These are phyloP conservation scores for Mimosa bimucronata DNA, from an alignment of 306 rosid species.

Conservation along the genomic window DNA sequence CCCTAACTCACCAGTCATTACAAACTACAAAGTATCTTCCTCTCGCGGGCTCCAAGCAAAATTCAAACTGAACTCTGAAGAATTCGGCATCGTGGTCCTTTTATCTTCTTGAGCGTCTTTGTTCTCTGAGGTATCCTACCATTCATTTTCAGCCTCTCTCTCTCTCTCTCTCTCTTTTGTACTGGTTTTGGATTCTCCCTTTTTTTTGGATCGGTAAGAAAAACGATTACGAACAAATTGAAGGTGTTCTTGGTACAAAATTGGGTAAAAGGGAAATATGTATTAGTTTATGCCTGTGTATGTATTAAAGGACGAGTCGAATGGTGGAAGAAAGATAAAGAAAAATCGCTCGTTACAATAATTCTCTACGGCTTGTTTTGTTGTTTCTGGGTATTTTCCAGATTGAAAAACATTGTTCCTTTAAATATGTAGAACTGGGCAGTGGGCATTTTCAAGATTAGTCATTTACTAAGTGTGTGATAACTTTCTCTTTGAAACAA, in stretches of 20 bases:
- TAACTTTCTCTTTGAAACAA: background rate
- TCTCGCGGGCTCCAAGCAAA: conserved; percentile 6
- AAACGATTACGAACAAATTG: background rate
- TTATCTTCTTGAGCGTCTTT: conserved; percentile 7
- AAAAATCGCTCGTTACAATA: background rate
- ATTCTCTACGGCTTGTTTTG: background rate
- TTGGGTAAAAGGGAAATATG: background rate
- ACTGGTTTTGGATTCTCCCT: background rate
- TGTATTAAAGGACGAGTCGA: background rate
- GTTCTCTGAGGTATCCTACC: conserved; percentile 2
- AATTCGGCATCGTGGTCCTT: background rate
- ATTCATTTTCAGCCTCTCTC: background rate
- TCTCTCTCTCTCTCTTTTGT: no score
- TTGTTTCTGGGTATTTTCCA: background rate
- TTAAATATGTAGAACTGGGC: background rate
- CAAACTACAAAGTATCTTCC: background rate
- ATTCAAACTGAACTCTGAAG: conserved; percentile 25
- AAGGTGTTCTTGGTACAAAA: no score
- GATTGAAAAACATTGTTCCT: background rate
- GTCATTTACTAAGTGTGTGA: background rate
- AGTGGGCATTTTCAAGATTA: background rate
- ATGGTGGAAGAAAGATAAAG: background rate
- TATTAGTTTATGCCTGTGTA: background rate
- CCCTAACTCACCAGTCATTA: background rate
- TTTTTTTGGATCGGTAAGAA: background rate